Evolutionary conservation across 2,329 filamentous ascomycete species (phyloP).

Genomic region (Sporothrix schenckii): DNA sequence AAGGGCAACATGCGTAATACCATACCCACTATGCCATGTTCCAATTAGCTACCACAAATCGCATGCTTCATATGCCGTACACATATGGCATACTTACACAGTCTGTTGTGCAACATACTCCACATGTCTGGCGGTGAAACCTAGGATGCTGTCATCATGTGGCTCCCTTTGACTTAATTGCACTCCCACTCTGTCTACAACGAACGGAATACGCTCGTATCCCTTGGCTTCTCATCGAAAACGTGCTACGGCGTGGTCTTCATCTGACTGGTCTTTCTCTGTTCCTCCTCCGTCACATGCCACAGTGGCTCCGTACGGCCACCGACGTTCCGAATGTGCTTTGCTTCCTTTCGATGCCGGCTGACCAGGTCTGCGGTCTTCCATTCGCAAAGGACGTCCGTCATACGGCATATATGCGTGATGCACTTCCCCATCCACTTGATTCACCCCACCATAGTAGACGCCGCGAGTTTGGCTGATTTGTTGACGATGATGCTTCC

Average conservation of each 20-base stretch:
- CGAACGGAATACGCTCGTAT: no score
- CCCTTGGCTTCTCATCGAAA: neutral
- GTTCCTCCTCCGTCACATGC: slow-evolving; percentile 3
- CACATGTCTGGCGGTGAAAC: neutral
- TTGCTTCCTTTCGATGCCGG: neutral
- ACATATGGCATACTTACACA: no score
- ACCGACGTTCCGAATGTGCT: neutral
- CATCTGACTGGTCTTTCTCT: neutral
- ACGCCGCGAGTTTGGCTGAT: neutral
- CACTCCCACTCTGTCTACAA: neutral
- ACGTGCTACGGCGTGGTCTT: neutral
- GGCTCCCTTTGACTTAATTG: neutral
- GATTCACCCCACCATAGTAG: slow-evolving; percentile 7
- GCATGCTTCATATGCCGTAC: neutral
- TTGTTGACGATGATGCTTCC: neutral
- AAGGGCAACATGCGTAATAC: slow-evolving; percentile 7
- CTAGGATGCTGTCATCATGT: neutral
- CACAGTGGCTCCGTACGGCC: slow-evolving; percentile 2
- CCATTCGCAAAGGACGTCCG: neutral
- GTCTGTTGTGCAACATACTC: no score
- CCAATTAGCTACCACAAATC: slow-evolving; percentile 6
- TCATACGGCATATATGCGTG: neutral
- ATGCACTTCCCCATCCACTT: neutral
- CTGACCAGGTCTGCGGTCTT: neutral
- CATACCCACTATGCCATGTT: neutral